A percentile compares a stretch with the other conserved stretches of the same genome.
Evolutionary conservation across 169 alveolate genomes (phyloP).

Genomic region (Ichthyophthirius multifiliis): DNA sequence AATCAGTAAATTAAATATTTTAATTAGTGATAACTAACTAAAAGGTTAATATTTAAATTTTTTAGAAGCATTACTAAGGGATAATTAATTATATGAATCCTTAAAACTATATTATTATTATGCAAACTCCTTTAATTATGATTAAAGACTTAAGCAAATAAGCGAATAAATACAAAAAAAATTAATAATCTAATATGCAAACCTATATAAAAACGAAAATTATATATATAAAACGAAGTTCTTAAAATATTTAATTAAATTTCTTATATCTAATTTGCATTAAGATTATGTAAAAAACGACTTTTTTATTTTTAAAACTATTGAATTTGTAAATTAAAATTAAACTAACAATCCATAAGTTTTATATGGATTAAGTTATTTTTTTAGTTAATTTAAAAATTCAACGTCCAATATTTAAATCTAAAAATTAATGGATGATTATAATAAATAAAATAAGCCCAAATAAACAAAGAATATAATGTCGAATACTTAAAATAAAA

Average conservation of each 20-base stretch:
- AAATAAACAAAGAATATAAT: neutral
- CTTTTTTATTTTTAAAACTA: neutral
- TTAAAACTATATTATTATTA: neutral
- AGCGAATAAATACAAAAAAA: neutral
- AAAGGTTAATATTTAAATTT: neutral
- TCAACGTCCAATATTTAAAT: neutral
- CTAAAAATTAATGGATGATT: neutral
- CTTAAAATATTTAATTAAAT: neutral
- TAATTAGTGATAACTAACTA: neutral
- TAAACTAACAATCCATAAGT: neutral
- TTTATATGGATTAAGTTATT: neutral
- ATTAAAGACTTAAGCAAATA: neutral
- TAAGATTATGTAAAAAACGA: neutral
- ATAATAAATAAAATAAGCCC: neutral
- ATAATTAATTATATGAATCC: neutral
- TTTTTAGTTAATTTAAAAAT: neutral
- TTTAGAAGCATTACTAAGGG: neutral
- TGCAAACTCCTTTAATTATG: neutral
- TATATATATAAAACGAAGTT: no score
- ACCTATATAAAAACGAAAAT: no score
- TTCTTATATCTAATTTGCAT: neutral
- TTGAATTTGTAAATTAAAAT: neutral
- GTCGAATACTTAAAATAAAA: conserved; percentile 9
- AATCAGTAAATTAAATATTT: neutral
- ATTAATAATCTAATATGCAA: no score